Evolutionary conservation across 805 yeast species (phyloP), one percentile per base, ranked within the genome.

Genomic region (Starmerella potacharoeniae): DNA sequence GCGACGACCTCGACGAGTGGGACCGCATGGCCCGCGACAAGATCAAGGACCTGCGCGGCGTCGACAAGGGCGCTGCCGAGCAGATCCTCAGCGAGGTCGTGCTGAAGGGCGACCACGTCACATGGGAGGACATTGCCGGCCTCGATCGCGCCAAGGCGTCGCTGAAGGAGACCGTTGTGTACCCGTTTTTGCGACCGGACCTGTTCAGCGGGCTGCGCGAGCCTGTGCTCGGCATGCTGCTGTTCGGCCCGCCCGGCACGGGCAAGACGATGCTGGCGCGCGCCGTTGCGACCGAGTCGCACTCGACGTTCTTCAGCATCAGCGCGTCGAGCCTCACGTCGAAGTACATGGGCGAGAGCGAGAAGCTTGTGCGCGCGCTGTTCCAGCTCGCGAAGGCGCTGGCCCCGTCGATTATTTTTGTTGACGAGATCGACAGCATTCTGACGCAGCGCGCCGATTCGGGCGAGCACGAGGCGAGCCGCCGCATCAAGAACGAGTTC

Each of bases 161-260:
- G 2, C 73, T 91, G 53, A 91, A 89, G 67, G 98, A 91, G 67
- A 86, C 97, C 0, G 96, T 93, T 4, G 97, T 91, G 13, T 91
- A 90, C 67, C 98, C 98, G 29, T 90, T 91, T 65, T 70, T 93
- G 60, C 76, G 97, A 51, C 98, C 97, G 0, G 97, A 91, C 69
- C 74, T 91, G 55, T 93, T 91, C 67, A 78, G 80, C 56, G 97
- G 97, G 0, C 72, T 91, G 52, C 75, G 97, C 62, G 97, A 90
- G 70, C 97, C 97, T 0, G 90, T 95, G 0, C 73, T 95, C 56
- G 97, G 97, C n/a, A 88, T 93, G 95, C 74, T 91, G 22, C 71
- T 91, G 43, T 91, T 89, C 73, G 98, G 98, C 0, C 97, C 98
- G 2, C 97, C 97, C 0, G 98, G 98, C n/a, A 91, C 97, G 0